Evolutionary conservation across 1,139 yeast genomes (phyloP), one percentile per base, ranked within the genome.

Genomic region (Blastobotrys apis): DNA sequence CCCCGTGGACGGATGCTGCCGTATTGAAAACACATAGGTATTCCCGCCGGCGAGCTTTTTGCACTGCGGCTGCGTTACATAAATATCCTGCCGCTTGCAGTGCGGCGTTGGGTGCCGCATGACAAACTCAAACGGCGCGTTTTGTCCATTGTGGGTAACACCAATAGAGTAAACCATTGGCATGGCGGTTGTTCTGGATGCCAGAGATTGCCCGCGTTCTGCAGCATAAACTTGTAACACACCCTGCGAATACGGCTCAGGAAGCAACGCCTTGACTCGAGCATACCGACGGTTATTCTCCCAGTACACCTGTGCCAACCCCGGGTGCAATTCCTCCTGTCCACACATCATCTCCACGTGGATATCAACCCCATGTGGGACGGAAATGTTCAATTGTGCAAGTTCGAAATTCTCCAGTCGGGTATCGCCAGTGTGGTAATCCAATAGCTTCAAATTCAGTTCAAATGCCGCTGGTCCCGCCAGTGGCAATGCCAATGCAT

Each of bases 1-100:
- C 1, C 84, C 85, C 48, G 64, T 67, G 2, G 83, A 72, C 4
- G 92, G 90, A 56, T 77, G 78, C 56, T 81, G 87, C 26, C 72
- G 64, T 17, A 87, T 62, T 48, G 73, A 76, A 61, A 88, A 87
- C 46, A 69, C 74, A 55, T 85, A 85, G 12, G 78, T 73, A 51
- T 77, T 78, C 30, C 77, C 78, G 30, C 67, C 69, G 15, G 74
- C 66, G 40, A 92, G 66, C 50, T 74, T 73, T 51, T 74, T 77
- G 48, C 84, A 77, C 62, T 90, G 97, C 1, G 98, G 98, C 54
- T 83, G 85, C 48, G 77, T 75, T 46, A 92, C 77, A 62, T 90
- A 92, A 41, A 88, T 66, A 60, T 90, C 98, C 52, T 81, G 79
- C 41, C 73, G 72, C 57, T 77, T 80, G 41, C 85, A 74, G 53